Percentiles rank a stretch among this genome's conserved stretches.
phyloP scores from a whole-genome alignment of 2,329 filamentous ascomycete genomes.

The Capronia epimyces region DNA sequence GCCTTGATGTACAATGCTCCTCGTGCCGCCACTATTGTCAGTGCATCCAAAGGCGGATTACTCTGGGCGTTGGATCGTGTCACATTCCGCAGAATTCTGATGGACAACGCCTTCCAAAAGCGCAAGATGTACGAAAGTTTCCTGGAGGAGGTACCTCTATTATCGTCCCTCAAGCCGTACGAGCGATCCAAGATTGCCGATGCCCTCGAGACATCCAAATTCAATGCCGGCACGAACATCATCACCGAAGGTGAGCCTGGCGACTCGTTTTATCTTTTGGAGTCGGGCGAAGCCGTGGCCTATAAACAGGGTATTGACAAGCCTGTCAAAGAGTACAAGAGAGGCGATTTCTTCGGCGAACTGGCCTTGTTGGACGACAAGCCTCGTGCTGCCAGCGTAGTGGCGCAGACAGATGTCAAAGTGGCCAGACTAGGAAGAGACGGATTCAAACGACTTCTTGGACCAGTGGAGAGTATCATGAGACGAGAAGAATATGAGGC shows the following conservation, averaged over 20 bases:
- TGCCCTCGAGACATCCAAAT: conserved; percentile 87
- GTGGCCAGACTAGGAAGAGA: conserved; percentile 88
- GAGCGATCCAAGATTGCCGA: conserved; percentile 97
- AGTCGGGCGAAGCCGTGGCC: conserved; percentile 79
- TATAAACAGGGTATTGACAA: conserved; percentile 68
- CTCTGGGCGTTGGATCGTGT: conserved; percentile 93
- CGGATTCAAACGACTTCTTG: conserved; percentile 87
- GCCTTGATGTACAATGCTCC: conserved; percentile 98
- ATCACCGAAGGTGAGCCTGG: conserved; percentile 89
- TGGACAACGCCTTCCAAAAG: conserved; percentile 95
- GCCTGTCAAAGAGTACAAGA: conserved; percentile 73
- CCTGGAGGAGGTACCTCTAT: conserved; percentile 83
- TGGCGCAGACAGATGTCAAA: conserved; percentile 81
- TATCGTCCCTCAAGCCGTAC: conserved; percentile 78
- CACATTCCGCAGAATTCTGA: conserved; percentile 94
- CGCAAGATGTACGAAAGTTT: conserved; percentile 97
- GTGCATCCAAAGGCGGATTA: conserved; percentile 68
- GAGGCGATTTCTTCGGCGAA: conserved; percentile 97
- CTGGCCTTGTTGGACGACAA: conserved; percentile 88
- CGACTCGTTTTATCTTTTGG: conserved; percentile 84
- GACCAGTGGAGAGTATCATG: conserved; percentile 92
- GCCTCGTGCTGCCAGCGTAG: conserved; percentile 81
- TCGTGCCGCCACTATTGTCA: conserved; percentile 87
- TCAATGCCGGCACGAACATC: conserved; percentile 69
- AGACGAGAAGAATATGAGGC: conserved; percentile 53